These are phyloP conservation scores for Pseudocercospora pini-densiflorae DNA, from an alignment of 2,329 filamentous ascomycete species.

Conservation along the genomic window DNA sequence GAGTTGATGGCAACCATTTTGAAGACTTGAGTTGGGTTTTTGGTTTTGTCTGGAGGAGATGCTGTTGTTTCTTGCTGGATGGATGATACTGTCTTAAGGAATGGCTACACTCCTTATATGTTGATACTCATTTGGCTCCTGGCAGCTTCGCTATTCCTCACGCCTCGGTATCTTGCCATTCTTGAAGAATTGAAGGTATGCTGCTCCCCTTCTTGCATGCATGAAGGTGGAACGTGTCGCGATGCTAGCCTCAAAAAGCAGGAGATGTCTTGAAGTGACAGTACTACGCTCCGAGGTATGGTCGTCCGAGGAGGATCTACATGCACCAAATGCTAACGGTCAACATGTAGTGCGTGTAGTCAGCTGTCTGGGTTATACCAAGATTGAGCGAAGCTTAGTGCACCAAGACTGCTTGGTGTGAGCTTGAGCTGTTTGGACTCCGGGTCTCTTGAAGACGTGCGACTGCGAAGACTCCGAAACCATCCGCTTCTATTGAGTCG, in stretches of 20 bases:
- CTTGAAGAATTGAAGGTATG: not conserved
- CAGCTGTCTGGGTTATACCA: not conserved
- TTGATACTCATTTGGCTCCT: not conserved
- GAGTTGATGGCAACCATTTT: not conserved
- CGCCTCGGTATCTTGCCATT: conserved; percentile 5
- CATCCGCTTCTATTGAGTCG: no score
- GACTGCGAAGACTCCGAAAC: no score
- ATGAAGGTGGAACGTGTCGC: not conserved
- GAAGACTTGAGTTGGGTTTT: not conserved
- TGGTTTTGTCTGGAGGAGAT: not conserved
- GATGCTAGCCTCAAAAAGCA: not conserved
- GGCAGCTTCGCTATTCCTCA: not conserved
- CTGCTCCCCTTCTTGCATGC: not conserved
- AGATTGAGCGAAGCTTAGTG: not conserved
- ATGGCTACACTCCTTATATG: not conserved
- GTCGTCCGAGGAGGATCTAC: not conserved
- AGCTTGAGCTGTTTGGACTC: not conserved
- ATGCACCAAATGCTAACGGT: not conserved
- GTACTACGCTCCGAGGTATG: not conserved
- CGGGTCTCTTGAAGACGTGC: no score
- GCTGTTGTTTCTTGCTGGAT: not conserved
- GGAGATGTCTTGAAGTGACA: not conserved
- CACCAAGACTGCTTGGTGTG: not conserved
- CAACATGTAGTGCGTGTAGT: not conserved
- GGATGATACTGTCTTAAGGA: not conserved